A percentile compares a stretch with the other conserved stretches of the same genome.
Evolutionary conservation across 1,284 basidiomycete genomes (phyloP).

Genomic region (Meira miltonrushii): DNA sequence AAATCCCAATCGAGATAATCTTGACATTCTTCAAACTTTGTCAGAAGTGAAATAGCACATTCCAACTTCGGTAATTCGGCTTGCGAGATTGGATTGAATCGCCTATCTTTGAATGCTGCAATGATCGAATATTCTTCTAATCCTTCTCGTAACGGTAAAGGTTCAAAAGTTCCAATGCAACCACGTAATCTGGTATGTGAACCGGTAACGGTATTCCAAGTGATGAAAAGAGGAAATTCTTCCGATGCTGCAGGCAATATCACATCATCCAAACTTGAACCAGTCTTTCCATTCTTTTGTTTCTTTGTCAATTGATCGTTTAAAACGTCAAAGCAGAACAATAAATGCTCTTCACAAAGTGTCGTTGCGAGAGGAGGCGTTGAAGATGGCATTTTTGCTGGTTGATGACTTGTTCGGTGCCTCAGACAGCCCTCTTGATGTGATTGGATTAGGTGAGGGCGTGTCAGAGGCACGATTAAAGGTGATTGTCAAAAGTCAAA

Average conservation of each 20-base stretch:
- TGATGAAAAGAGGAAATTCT: constrained; percentile 84
- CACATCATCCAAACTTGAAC: constrained; percentile 35
- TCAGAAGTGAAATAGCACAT: constrained; percentile 84
- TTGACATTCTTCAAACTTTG: constrained; percentile 78
- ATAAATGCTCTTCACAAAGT: constrained; percentile 52
- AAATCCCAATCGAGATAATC: constrained; percentile 88
- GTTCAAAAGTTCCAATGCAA: constrained; percentile 90
- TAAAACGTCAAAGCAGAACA: constrained; percentile 58
- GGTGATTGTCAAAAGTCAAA: too few species aligned
- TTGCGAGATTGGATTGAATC: constrained; percentile 64
- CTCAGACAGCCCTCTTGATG: too few species aligned
- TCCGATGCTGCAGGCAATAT: constrained; percentile 28
- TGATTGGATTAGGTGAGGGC: too few species aligned
- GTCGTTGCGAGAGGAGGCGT: not conserved
- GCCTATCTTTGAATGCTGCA: constrained; percentile 56
- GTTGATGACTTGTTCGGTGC: not conserved
- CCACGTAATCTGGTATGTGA: constrained; percentile 64
- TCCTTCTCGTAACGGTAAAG: constrained; percentile 69
- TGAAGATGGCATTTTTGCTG: not conserved
- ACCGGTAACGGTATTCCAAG: constrained; percentile 71
- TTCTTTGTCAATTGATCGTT: constrained; percentile 26
- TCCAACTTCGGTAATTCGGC: constrained; percentile 73
- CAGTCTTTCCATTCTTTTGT: constrained; percentile 10
- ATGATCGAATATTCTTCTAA: constrained; percentile 83
- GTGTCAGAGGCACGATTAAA: too few species aligned